Base-by-base conservation (phyloP, 345 rosid species). In the Linum tenue region DNA sequence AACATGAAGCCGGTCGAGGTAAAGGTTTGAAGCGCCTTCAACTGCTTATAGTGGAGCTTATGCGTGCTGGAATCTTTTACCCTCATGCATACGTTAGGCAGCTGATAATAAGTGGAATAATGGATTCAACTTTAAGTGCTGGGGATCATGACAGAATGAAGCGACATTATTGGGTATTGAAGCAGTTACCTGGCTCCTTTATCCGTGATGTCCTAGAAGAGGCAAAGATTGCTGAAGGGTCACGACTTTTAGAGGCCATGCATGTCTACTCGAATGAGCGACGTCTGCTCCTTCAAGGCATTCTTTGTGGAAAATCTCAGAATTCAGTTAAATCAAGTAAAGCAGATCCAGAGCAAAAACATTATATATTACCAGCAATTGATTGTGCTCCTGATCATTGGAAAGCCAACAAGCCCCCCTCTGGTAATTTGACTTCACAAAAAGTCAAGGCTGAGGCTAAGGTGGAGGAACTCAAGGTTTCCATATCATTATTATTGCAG, bases 11-110 rank as follows among this genome's bases (percentile, higher is more conserved):
- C 55, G 86, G 79, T 64, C 85, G 70, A 73, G 86, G 91, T 66
- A 86, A 83, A 73, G 96, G 95, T 68, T 71, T 78, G 70, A 85
- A 87, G 78, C 83, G 85, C 48, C 72, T 89, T 74, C 98, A 84
- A 71, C 82, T 87, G 51, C 83, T 95, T 31, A 64, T 89, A 5
- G 79, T 82, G 71, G 99, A 95, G 73, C 95, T 95, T 59, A 69
- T 86, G 59, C 87, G 78, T 6, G 81, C 86, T 76, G 97, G 99
- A 56, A 82, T 95, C 59, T 95, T 95, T 70, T 78, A 78, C 61
- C 99, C 99, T 44, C 87, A 81, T 65, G 91, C 94, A 73, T 95
- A 95, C 69, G 99, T 81, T 64, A 82, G 98, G 71, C 98, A 91
- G 82, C 84, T 95, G 61, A 77, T 95, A 66, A 80, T 87, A 76